phyloP scores from a whole-genome alignment of 257 asterid genomes.

The Forsythia viridissima region DNA sequence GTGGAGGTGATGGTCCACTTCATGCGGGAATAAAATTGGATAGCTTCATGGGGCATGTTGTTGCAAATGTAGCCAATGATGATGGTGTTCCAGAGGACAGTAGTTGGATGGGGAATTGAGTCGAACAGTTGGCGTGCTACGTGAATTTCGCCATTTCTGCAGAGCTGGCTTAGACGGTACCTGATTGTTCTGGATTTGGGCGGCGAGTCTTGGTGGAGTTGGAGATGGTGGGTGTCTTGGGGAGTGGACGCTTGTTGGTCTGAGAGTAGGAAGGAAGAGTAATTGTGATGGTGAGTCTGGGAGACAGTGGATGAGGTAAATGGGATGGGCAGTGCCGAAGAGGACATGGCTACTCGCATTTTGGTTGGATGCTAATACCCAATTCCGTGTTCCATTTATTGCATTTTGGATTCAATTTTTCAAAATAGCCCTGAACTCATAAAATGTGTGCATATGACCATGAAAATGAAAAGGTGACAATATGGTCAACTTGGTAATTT shows the following conservation, averaged over 20 bases:
- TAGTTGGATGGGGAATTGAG: constrained; percentile 77
- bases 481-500: no score
- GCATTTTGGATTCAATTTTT: background rate
- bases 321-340: constrained; percentile 46
- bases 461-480: no score
- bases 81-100: constrained; percentile 87
- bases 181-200: constrained; percentile 68
- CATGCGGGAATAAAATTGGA: constrained; percentile 61
- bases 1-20: constrained; percentile 27
- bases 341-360: constrained; percentile 54
- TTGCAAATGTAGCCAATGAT: constrained; percentile 81
- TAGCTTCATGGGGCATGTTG: constrained; percentile 65
- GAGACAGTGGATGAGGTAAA: constrained; percentile 45
- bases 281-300: constrained; percentile 43
- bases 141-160: constrained; percentile 56
- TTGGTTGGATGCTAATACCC: background rate
- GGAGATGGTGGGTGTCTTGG: constrained; percentile 8
- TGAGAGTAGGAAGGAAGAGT: constrained; percentile 27
- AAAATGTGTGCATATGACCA: no score
- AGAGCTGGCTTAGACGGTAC: constrained; percentile 72
- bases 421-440: no score
- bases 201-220: constrained; percentile 18
- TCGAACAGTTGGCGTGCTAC: constrained; percentile 87
- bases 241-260: constrained; percentile 30
- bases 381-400: background rate